Conservation (phyloP, 148 eudicot genomes). For the Rhododendron williamsianum region DNA sequence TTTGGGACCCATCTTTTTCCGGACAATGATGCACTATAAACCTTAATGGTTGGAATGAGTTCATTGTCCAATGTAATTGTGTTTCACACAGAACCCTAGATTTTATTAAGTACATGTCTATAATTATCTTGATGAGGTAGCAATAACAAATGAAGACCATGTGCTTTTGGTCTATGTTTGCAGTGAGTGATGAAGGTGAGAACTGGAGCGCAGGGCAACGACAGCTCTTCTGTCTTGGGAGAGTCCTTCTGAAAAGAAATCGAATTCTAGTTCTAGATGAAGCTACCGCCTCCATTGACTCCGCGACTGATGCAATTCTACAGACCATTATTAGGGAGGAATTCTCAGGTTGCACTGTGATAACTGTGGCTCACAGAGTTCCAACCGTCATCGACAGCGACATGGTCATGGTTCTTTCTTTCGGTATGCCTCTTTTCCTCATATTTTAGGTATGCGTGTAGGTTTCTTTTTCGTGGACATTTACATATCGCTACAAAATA, state of each 20-base stretch:
- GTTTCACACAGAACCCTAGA: not conserved
- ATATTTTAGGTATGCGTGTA: not conserved
- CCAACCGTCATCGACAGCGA: conserved; percentile 63
- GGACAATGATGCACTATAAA: not conserved
- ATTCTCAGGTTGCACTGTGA: conserved; percentile 49
- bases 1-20: not conserved
- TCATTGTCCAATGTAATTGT: not conserved
- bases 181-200: conserved; percentile 66
- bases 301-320: conserved; percentile 47
- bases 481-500: not conserved
- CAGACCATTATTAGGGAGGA: conserved; percentile 57
- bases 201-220: conserved; percentile 70
- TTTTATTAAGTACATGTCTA: not conserved
- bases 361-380: conserved; percentile 67
- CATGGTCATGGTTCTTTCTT: conserved; percentile 68
- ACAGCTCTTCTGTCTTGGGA: conserved; percentile 62
- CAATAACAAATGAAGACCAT: not conserved
- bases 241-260: conserved; percentile 57
- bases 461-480: too few species aligned
- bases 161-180: not conserved
- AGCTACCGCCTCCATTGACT: conserved; percentile 69
- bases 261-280: conserved; percentile 60
- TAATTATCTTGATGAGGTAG: not conserved
- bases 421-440: conserved; percentile 38
- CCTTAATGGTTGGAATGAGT: not conserved